Conservation (phyloP, 306 rosid species). For the Erythrophleum fordii region DNA sequence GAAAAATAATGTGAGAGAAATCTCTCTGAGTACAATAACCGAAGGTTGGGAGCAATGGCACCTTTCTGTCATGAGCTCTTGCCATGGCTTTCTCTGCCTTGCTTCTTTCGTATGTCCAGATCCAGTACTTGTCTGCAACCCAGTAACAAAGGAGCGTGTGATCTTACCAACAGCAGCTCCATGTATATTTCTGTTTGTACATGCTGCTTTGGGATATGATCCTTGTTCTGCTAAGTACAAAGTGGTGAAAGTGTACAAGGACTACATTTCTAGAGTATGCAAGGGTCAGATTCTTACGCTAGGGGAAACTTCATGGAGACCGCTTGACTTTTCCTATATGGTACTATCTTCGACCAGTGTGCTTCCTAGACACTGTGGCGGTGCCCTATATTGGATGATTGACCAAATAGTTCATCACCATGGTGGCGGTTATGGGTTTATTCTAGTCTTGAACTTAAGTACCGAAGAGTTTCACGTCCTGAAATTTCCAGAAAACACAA, state of each 20-base stretch:
- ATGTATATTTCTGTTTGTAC: no score
- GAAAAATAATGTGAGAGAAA: no score
- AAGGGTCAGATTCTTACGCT: not conserved
- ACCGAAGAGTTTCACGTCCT: not conserved
- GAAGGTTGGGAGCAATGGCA: no score
- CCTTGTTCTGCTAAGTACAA: slow-evolving; percentile 10
- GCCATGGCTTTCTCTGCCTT: no score
- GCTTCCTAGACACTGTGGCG: not conserved
- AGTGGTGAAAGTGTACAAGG: not conserved
- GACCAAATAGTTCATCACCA: not conserved
- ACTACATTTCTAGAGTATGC: not conserved
- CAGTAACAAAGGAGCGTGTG: no score
- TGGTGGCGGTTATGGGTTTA: not conserved
- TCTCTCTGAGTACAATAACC: no score
- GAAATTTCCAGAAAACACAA: not conserved
- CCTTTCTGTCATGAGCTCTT: no score
- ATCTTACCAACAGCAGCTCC: no score
- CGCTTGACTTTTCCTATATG: not conserved
- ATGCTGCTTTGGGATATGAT: not conserved
- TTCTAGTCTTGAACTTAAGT: not conserved
- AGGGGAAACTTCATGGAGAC: not conserved
- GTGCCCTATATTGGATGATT: not conserved
- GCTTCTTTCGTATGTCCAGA: no score
- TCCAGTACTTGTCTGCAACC: no score
- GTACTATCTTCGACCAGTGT: not conserved